Percentiles rank a stretch among this genome's conserved stretches.
Evolutionary conservation across 2,329 filamentous ascomycete species (phyloP).

Genomic region (Helminthosporium solani): DNA sequence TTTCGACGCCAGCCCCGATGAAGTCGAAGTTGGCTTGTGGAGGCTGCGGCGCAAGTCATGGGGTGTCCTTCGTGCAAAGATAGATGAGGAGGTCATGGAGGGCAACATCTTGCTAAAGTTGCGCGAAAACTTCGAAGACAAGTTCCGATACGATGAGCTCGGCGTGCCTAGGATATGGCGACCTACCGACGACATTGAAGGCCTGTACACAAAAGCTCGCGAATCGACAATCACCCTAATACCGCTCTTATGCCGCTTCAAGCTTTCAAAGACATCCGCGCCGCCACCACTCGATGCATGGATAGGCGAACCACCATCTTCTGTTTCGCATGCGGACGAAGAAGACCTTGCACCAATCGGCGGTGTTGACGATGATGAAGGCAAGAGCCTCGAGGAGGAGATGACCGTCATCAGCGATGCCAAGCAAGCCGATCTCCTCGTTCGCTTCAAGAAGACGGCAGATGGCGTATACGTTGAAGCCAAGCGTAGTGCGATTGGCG

Average conservation of each 20-base stretch:
- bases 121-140: slow-evolving; percentile 97
- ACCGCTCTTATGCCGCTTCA: slow-evolving; percentile 83
- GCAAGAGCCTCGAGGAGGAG: slow-evolving; percentile 92
- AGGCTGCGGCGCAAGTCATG: slow-evolving; percentile 90
- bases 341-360: slow-evolving; percentile 88
- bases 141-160: slow-evolving; percentile 94
- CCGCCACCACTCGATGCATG: slow-evolving; percentile 82
- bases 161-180: slow-evolving; percentile 97
- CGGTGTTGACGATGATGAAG: slow-evolving; percentile 90
- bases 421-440: slow-evolving; percentile 86
- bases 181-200: slow-evolving; percentile 95
- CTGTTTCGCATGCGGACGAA: slow-evolving; percentile 78
- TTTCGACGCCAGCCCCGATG: slow-evolving; percentile 87
- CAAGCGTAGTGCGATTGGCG: slow-evolving; percentile 93
- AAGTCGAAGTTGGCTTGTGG: slow-evolving; percentile 92
- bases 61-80: slow-evolving; percentile 83
- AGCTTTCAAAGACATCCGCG: slow-evolving; percentile 69
- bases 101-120: slow-evolving; percentile 94
- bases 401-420: slow-evolving; percentile 90
- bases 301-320: slow-evolving; percentile 74
- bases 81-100: slow-evolving; percentile 98
- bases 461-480: slow-evolving; percentile 98
- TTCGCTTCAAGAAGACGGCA: slow-evolving; percentile 96
- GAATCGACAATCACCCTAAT: slow-evolving; percentile 91
- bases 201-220: slow-evolving; percentile 85